These are phyloP conservation scores for Eimeria maxima DNA, from an alignment of 169 alveolate species.

Conservation along the genomic window DNA sequence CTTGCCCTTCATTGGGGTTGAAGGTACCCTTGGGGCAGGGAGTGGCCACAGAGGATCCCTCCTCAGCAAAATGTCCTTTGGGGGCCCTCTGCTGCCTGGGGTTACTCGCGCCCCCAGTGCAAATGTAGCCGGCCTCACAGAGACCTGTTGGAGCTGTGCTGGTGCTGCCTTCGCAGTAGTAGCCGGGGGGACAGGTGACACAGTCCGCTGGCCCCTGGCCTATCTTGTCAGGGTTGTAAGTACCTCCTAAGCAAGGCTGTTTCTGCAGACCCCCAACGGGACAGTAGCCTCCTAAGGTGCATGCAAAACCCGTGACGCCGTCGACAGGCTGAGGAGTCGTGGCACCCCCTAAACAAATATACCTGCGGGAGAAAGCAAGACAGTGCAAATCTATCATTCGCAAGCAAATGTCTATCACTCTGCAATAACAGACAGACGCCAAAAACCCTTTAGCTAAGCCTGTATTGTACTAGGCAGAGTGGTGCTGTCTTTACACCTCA, in stretches of 20 bases:
- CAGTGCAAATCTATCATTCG: not conserved
- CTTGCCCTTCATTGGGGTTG: conserved; percentile 83
- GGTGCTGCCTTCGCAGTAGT: conserved; percentile 68
- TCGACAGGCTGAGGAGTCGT: conserved; percentile 28
- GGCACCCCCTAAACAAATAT: not conserved
- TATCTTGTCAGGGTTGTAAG: conserved; percentile 39
- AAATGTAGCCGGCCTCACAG: conserved; percentile 23
- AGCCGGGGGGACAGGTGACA: conserved; percentile 72
- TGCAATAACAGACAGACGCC: not conserved
- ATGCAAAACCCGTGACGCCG: conserved; percentile 68
- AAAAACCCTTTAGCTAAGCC: not conserved
- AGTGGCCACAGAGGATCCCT: conserved; percentile 76
- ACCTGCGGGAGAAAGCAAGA: not conserved
- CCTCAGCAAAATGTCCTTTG: conserved; percentile 78
- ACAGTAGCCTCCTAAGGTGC: conserved; percentile 89
- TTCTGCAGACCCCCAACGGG: conserved; percentile 85
- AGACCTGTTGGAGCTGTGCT: conserved; percentile 28
- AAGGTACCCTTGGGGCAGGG: conserved; percentile 89
- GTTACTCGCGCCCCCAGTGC: conserved; percentile 48
- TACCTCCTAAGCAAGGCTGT: conserved; percentile 83
- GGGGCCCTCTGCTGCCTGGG: conserved; percentile 19
- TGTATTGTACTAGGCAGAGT: not conserved
- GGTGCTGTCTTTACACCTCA: not conserved
- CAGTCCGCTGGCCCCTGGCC: conserved; percentile 39
- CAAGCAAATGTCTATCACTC: not conserved